Evolutionary conservation across 2,329 filamentous ascomycete species (phyloP), one percentile per base, ranked within the genome.

Genomic region (Pyricularia sp.): DNA sequence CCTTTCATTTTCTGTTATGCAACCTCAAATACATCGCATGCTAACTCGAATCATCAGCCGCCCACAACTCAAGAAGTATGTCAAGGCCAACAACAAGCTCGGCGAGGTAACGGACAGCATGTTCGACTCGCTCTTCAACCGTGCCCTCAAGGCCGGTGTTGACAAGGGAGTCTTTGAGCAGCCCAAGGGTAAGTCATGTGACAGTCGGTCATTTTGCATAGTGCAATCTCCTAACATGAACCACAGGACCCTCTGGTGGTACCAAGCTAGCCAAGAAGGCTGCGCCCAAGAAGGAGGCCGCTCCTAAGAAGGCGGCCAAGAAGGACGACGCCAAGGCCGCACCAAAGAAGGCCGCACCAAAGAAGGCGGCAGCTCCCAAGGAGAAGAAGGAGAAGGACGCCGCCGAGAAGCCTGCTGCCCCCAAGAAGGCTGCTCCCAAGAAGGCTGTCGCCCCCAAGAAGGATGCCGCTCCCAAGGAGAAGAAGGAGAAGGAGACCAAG

Each of bases 231-330:
- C 36, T 67, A 20, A 64, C 68, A 58, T 65, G 65, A 17, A 2
- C 70, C 14, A 17, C 65, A 93, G 91, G 91, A 76, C 86, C 92
- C 70, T 97, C 93, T 72, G 93, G 93, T 71, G 91, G 92, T 73
- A 93, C 95, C 81, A 97, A 97, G 90, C 90, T 97, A 70, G 91
- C 90, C 70, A 94, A 94, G 89, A 93, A 93, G 84, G 80, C 84
- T 73, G 71, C 75, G 20, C 73, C 73, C 63, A 77, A 77, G 75
- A 78, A 78, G 76, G 73, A 75, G 66, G 70, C 73, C 33, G 78
- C 82, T 73, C 78, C 82, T 71, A 81, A 81, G 75, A 79, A 82
- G 73, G 76, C 78, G 6, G 72, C 69, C 10, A 71, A 76, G 9
- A 78, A 78, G 74, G 77, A 79, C 72, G 76, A 72, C 70, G 71